Conservation (phyloP, 1,139 yeast species). For the Blastobotrys raffinosifermentans region DNA sequence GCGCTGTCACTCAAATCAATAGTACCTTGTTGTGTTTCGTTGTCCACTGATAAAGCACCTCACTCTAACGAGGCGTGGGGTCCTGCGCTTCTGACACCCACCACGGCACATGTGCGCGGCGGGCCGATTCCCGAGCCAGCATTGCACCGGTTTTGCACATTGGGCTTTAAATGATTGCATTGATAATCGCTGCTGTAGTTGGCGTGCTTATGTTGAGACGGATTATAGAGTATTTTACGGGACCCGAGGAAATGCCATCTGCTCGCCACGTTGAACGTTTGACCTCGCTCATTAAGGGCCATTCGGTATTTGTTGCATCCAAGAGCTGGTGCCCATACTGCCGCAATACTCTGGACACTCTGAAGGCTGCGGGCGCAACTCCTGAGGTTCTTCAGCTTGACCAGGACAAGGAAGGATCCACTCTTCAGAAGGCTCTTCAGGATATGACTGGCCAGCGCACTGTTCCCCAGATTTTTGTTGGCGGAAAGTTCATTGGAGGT, state of each 20-base stretch:
- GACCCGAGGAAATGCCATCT: conserved; percentile 9
- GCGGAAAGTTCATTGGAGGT: conserved; percentile 91
- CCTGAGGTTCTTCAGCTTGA: conserved; percentile 23
- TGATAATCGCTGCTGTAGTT: not conserved
- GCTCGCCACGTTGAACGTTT: conserved; percentile 36
- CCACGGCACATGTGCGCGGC: not conserved
- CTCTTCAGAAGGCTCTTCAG: conserved; percentile 71
- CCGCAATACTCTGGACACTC: conserved; percentile 8
- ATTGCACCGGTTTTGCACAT: no score
- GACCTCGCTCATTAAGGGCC: conserved; percentile 53
- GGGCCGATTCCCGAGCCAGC: no score
- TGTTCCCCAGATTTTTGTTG: conserved; percentile 88
- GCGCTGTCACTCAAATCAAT: not conserved
- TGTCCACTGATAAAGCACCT: not conserved
- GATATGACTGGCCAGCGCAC: conserved; percentile 85
- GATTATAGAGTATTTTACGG: conserved; percentile 4
- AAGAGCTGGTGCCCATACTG: conserved; percentile 41
- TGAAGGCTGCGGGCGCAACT: conserved; percentile 14
- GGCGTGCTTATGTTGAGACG: conserved; percentile 4
- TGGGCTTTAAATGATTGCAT: no score
- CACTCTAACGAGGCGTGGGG: not conserved
- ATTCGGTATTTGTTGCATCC: conserved; percentile 71
- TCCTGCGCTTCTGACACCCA: not conserved
- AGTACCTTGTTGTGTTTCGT: not conserved
- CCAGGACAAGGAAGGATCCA: conserved; percentile 44